Evolutionary conservation across 441 rosid species (phyloP).

Genomic region (Jatropha podagrica): DNA sequence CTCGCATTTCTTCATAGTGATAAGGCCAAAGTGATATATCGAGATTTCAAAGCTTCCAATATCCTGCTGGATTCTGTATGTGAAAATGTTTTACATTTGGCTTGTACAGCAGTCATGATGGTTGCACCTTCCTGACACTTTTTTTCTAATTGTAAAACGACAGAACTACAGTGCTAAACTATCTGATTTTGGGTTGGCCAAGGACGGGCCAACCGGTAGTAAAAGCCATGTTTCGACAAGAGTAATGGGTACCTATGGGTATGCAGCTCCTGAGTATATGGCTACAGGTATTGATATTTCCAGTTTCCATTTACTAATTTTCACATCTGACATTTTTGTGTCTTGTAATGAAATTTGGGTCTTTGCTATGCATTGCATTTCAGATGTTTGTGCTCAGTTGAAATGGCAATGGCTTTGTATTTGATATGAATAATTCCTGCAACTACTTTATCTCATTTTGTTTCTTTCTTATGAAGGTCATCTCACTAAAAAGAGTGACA

Average conservation of each 20-base stretch:
- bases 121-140: constrained; percentile 16
- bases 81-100: constrained; percentile 5
- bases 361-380: background rate
- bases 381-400: background rate
- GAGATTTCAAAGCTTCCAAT: constrained; percentile 88
- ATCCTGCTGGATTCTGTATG: constrained; percentile 81
- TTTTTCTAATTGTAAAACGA: constrained; percentile 17
- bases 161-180: constrained; percentile 86
- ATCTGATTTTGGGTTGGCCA: constrained; percentile 97
- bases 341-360: background rate
- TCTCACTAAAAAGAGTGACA: constrained; percentile 69
- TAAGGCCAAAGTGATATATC: constrained; percentile 78
- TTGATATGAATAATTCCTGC: background rate
- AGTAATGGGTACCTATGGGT: constrained; percentile 96
- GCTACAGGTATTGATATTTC: constrained; percentile 62
- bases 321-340: background rate
- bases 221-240: constrained; percentile 85
- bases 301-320: background rate
- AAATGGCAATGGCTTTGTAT: background rate
- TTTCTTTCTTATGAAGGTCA: constrained; percentile 45
- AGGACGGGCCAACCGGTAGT: constrained; percentile 84
- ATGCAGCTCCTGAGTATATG: constrained; percentile 93
- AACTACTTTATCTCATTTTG: constrained; percentile 6
- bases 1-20: constrained; percentile 89
- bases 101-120: background rate